Base-by-base conservation (phyloP, 2,329 filamentous ascomycete species). In the Chalara sp. region DNA sequence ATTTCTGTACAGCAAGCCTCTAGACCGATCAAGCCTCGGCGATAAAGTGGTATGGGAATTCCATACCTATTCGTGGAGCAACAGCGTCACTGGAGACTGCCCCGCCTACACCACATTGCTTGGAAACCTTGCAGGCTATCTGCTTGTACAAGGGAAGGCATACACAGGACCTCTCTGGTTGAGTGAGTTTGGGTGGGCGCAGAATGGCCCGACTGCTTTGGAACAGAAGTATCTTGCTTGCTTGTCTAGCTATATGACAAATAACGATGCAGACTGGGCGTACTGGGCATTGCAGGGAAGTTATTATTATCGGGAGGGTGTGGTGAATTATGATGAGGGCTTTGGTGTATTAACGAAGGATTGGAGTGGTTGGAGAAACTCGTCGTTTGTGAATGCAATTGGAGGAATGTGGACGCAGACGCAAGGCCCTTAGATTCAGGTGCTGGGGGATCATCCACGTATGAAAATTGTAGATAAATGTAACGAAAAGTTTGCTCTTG, bases 21-120 rank as follows among this genome's bases (percentile, higher is more conserved):
- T 80, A 49, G 72, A 78, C 62, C 72, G 69, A 44, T 63, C 63
- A 4, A 67, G 61, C 8, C 78, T 74, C 72, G 28, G 30, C 28
- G 69, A 68, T 40, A 82, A 82, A 65, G 70, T 78, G 57, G 76
- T 81, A 10, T 82, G 78, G 77, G 79, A 83, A 65, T 73, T 77
- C 60, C 79, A 83, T 65, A 71, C 74, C 32, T 83, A 82, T 69
- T 69, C 68, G 52, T 81, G 76, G 65, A 78, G 76, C 30, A 68
- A 76, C 10, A 76, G 70, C 4, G 21, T 21, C 21, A 21, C 21
- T 21, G 66, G 64, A n/a, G 67, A 66, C 58, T 81, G 78, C 65
- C 63, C 60, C 37, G 37, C 71, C 13, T 67, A 71, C 44, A 67
- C 70, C 60, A 55, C 65, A 29, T 60, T 72, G 53, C 76, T 78